phyloP scores from a whole-genome alignment of 106 monocot genomes.

The Allium cepa region DNA sequence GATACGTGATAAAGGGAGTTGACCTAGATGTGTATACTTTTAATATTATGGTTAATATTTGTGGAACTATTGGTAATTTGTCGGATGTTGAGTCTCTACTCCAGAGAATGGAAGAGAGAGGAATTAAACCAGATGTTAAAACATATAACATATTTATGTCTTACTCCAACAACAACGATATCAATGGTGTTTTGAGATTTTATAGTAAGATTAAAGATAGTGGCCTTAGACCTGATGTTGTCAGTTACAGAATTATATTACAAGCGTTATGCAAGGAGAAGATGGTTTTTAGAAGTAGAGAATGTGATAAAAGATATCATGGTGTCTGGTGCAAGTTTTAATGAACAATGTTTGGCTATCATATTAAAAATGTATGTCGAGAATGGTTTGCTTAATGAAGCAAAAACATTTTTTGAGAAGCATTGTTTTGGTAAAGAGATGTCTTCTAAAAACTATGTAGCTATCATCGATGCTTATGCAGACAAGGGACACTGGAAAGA shows the following conservation, averaged over 20 bases:
- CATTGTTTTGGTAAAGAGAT: slow-evolving; percentile 37
- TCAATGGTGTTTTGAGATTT: too few species aligned
- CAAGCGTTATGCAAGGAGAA: slow-evolving; percentile 42
- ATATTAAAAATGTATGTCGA: too few species aligned
- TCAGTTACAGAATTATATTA: slow-evolving; percentile 55
- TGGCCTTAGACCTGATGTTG: too few species aligned
- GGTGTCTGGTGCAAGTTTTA: slow-evolving; percentile 9
- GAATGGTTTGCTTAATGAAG: too few species aligned
- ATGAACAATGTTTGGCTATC: too few species aligned
- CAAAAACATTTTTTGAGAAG: too few species aligned
- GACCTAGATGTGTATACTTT: too few species aligned
- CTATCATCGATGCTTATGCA: slow-evolving; percentile 71
- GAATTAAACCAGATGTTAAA: slow-evolving; percentile 52
- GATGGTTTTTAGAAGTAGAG: slow-evolving; percentile 57
- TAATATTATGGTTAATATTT: too few species aligned
- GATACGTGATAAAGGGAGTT: too few species aligned
- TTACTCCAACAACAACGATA: slow-evolving; percentile 26
- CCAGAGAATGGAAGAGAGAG: slow-evolving; percentile 55
- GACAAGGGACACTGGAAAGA: slow-evolving; percentile 63
- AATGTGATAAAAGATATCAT: slow-evolving; percentile 45
- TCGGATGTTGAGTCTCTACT: slow-evolving; percentile 55
- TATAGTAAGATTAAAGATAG: too few species aligned
- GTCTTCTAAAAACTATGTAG: slow-evolving; percentile 61
- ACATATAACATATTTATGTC: slow-evolving; percentile 88
- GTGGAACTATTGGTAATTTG: slow-evolving; percentile 36